These are phyloP conservation scores for Fusarium udum DNA, from an alignment of 2,329 filamentous ascomycete species.

Conservation along the genomic window DNA sequence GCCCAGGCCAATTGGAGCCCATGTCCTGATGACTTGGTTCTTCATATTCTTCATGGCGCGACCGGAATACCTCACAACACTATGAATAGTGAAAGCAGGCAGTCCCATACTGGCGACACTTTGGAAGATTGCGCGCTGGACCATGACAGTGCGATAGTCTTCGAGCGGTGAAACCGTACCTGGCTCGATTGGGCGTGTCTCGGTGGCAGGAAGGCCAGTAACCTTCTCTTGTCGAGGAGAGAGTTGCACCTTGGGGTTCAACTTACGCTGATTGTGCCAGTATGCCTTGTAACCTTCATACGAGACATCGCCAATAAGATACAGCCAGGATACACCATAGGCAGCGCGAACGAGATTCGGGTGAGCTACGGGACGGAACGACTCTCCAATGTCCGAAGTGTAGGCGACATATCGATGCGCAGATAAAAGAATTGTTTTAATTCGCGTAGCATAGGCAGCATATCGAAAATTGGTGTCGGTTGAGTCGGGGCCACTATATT, in stretches of 20 bases:
- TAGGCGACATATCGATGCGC: constrained; percentile 98
- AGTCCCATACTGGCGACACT: constrained; percentile 91
- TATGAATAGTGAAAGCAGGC: constrained; percentile 93
- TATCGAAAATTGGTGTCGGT: constrained; percentile 90
- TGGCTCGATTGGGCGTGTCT: constrained; percentile 46
- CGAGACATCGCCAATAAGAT: constrained; percentile 87
- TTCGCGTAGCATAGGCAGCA: constrained; percentile 86
- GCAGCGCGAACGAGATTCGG: constrained; percentile 82
- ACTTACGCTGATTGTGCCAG: constrained; percentile 79
- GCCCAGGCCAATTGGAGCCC: constrained; percentile 88
- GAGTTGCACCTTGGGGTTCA: constrained; percentile 73
- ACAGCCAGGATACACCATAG: constrained; percentile 92
- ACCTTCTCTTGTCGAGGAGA: constrained; percentile 59
- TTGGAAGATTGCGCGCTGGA: constrained; percentile 90
- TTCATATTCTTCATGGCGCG: constrained; percentile 84
- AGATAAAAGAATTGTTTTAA: constrained; percentile 86
- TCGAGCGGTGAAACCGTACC: constrained; percentile 75
- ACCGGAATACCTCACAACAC: constrained; percentile 89
- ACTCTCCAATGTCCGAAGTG: constrained; percentile 95
- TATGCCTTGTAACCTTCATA: constrained; percentile 98
- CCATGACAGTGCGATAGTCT: constrained; percentile 91
- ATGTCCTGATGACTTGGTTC: constrained; percentile 80
- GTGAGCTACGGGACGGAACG: constrained; percentile 91
- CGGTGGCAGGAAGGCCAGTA: constrained; percentile 54
- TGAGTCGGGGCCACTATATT: constrained; percentile 67